These are phyloP conservation scores for Botrytis galanthina DNA, from an alignment of 2,329 filamentous ascomycete species.

Conservation along the genomic window DNA sequence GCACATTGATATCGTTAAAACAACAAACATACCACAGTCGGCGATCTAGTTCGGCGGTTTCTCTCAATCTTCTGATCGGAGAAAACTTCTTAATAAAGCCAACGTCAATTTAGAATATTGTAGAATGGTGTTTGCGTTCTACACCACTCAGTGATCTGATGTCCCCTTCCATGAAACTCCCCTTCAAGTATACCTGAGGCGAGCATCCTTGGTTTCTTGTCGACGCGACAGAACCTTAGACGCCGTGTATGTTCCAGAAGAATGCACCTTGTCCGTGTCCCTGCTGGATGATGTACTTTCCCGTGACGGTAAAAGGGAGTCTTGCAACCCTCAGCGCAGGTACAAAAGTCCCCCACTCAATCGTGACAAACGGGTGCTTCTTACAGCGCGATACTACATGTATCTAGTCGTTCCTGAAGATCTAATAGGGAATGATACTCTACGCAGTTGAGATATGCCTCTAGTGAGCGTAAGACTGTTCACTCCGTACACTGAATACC, in stretches of 20 bases:
- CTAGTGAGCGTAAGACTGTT: neutral
- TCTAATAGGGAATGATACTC: neutral
- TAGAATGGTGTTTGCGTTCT: neutral
- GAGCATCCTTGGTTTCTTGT: neutral
- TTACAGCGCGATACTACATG: neutral
- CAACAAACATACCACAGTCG: neutral
- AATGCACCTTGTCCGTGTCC: conserved; percentile 5
- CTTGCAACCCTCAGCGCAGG: conserved; percentile 10
- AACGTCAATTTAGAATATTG: neutral
- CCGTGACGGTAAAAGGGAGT: neutral
- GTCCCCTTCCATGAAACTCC: conserved; percentile 2
- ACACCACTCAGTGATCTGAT: neutral
- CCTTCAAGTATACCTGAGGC: neutral
- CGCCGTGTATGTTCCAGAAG: conserved; percentile 19
- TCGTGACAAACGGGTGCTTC: neutral
- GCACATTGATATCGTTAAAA: neutral
- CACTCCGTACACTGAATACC: neutral
- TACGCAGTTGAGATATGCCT: neutral
- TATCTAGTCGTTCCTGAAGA: neutral
- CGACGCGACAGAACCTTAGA: conserved; percentile 7
- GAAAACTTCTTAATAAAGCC: neutral
- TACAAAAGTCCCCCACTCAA: conserved; percentile 14
- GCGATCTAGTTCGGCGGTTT: neutral
- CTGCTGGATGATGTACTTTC: neutral
- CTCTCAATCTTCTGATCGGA: neutral